phyloP scores from a whole-genome alignment of 768 basidiomycete species.

The Phanerochaete sordida region DNA sequence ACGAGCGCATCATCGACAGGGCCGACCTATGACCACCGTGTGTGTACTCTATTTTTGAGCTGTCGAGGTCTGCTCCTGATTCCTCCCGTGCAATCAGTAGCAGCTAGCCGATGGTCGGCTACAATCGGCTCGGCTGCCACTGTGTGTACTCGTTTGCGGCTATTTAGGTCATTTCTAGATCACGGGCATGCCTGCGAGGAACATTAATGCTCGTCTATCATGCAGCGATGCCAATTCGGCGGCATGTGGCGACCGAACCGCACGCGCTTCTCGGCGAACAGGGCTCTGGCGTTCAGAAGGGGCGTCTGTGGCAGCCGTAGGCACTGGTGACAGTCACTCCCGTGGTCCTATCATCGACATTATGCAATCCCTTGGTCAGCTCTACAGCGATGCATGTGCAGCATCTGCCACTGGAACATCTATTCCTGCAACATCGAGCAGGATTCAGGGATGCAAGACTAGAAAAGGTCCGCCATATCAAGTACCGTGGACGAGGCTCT shows the following conservation, averaged over 20 bases:
- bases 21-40: no score
- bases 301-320: no score
- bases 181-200: neutral
- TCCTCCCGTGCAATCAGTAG: neutral
- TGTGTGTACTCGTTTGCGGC: conserved; percentile 13
- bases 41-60: neutral
- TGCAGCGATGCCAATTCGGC: neutral
- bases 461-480: neutral
- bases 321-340: no score
- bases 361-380: no score
- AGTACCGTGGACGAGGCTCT: neutral
- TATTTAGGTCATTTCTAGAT: conserved; percentile 9
- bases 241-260: neutral
- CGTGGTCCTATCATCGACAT: no score
- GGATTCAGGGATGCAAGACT: neutral
- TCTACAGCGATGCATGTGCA: no score
- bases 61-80: neutral
- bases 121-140: neutral
- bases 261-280: neutral
- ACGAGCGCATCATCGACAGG: neutral
- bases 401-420: neutral
- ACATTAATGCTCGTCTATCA: neutral
- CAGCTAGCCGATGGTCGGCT: neutral
- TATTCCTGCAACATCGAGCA: neutral
- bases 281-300: no score